phyloP scores from a whole-genome alignment of 208 protist genomes.

The Crithidia thermophila region DNA sequence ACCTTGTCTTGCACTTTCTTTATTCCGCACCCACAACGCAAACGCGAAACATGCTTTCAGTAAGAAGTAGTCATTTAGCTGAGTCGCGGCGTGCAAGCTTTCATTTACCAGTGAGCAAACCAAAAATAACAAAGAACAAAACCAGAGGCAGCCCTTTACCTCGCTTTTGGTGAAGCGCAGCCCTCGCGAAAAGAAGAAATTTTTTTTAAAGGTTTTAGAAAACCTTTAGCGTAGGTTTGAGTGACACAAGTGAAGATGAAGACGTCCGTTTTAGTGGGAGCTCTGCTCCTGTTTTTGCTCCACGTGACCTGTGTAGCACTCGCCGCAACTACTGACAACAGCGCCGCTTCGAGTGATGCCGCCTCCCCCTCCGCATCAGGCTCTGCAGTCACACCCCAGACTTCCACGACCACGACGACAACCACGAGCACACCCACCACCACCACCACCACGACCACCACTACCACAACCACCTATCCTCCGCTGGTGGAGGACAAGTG shows the following conservation, averaged over 20 bases:
- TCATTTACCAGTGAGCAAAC: no score
- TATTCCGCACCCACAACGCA: neutral
- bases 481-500: conserved; percentile 1
- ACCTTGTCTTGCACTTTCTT: neutral
- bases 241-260: no score
- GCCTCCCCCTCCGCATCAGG: neutral
- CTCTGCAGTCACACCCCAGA: neutral
- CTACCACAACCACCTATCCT: neutral
- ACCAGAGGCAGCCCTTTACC: no score
- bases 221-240: no score
- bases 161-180: no score
- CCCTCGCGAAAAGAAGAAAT: no score
- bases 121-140: no score
- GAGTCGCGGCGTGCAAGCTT: no score
- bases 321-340: neutral
- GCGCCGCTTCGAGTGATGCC: neutral
- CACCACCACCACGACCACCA: neutral
- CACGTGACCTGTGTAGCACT: neutral
- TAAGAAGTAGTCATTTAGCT: no score
- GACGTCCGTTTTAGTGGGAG: neutral
- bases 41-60: neutral
- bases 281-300: neutral
- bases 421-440: neutral
- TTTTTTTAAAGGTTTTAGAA: no score
- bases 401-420: neutral